Evolutionary conservation across 495 filamentous ascomycete genomes (phyloP).

Genomic region (Gamarada debralockiae): DNA sequence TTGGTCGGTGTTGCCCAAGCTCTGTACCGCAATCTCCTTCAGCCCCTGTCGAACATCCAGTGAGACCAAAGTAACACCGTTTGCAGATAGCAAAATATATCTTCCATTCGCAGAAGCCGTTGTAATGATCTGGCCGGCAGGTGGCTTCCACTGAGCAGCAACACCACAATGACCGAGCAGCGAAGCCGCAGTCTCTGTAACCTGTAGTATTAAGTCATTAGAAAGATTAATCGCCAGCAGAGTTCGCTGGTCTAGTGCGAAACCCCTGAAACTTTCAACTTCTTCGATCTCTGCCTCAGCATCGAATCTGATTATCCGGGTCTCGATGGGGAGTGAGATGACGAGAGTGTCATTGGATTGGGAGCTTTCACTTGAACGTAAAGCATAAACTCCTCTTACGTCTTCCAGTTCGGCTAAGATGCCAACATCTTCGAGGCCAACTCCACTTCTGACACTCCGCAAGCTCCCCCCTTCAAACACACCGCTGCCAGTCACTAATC

Average conservation of each 20-base stretch:
- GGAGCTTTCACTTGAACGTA: slow-evolving; percentile 42
- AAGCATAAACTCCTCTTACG: slow-evolving; percentile 59
- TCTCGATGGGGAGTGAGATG: slow-evolving; percentile 80
- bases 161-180: slow-evolving; percentile 26
- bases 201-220: slow-evolving; percentile 65
- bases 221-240: slow-evolving; percentile 63
- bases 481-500: slow-evolving; percentile 89
- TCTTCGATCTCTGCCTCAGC: slow-evolving; percentile 80
- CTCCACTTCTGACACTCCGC: slow-evolving; percentile 85
- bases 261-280: slow-evolving; percentile 64
- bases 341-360: slow-evolving; percentile 64
- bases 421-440: slow-evolving; percentile 86
- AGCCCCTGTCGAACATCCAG: slow-evolving; percentile 60
- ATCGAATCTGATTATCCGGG: slow-evolving; percentile 76
- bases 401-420: slow-evolving; percentile 75
- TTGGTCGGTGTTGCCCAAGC: slow-evolving; percentile 62
- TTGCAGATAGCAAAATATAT: slow-evolving; percentile 65
- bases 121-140: slow-evolving; percentile 58
- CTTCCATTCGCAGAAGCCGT: slow-evolving; percentile 70
- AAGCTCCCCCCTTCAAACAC: slow-evolving; percentile 82
- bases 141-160: slow-evolving; percentile 63
- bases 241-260: slow-evolving; percentile 68
- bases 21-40: slow-evolving; percentile 49
- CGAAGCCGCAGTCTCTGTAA: slow-evolving; percentile 68
- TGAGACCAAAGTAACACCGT: slow-evolving; percentile 63